Conservation (phyloP, 805 yeast species). For the Tetrapisispora namnaoensis region DNA sequence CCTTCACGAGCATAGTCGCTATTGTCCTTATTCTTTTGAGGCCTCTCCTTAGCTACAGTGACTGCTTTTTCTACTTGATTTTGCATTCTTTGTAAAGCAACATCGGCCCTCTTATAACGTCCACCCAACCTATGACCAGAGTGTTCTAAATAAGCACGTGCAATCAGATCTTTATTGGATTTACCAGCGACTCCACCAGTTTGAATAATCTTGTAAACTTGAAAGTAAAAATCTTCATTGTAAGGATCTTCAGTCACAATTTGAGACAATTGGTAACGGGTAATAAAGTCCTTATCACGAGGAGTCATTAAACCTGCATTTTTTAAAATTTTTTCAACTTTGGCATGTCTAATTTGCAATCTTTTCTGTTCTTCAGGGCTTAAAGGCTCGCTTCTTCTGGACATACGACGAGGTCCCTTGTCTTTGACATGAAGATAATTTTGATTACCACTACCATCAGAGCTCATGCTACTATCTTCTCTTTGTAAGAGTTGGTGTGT, state of each 20-base stretch:
- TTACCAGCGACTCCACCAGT: constrained; percentile 34
- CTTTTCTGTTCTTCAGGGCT: constrained; percentile 67
- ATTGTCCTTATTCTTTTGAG: constrained; percentile 45
- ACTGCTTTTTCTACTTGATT: constrained; percentile 96
- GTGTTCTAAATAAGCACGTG: constrained; percentile 83
- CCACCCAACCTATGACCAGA: constrained; percentile 89
- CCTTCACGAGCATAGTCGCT: constrained; percentile 52
- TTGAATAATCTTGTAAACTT: constrained; percentile 74
- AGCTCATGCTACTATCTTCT: not conserved
- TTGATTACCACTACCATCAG: constrained; percentile 3
- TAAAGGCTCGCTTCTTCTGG: constrained; percentile 34
- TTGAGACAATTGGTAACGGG: constrained; percentile 88
- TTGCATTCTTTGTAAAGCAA: constrained; percentile 94
- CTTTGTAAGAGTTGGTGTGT: constrained; percentile 1
- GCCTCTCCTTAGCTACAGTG: constrained; percentile 84
- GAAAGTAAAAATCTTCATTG: constrained; percentile 93
- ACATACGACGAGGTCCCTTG: constrained; percentile 12
- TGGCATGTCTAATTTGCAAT: constrained; percentile 57
- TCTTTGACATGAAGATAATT: not conserved
- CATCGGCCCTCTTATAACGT: constrained; percentile 71
- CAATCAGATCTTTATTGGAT: constrained; percentile 65
- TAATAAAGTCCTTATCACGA: constrained; percentile 90
- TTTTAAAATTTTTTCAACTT: constrained; percentile 63
- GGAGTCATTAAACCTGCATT: constrained; percentile 95
- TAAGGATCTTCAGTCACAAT: constrained; percentile 95